A percentile compares a stretch with the other conserved stretches of the same genome.
These are phyloP conservation scores for Acanthamoeba lenticulata DNA, from an alignment of 208 protist genomes.

Conservation along the genomic window DNA sequence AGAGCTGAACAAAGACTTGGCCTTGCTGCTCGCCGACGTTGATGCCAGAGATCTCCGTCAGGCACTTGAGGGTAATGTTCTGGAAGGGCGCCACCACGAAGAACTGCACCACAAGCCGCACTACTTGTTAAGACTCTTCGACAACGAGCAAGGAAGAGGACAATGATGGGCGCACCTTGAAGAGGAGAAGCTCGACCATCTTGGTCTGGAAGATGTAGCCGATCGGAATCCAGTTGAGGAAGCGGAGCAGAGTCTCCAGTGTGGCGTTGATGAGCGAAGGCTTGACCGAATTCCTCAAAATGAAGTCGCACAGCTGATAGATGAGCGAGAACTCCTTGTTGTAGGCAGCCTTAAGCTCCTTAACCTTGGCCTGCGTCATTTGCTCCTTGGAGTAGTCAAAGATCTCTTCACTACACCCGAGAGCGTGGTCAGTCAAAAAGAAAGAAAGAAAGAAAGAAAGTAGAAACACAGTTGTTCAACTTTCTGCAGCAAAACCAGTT, in stretches of 20 bases:
- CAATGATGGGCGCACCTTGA: slow-evolving; percentile 79
- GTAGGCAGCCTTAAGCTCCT: slow-evolving; percentile 95
- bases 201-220: slow-evolving; percentile 94
- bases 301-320: slow-evolving; percentile 93
- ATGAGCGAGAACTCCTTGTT: slow-evolving; percentile 95
- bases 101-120: slow-evolving; percentile 80
- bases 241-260: slow-evolving; percentile 89
- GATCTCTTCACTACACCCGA: slow-evolving; percentile 92
- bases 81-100: slow-evolving; percentile 83
- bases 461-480: not conserved
- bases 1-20: slow-evolving; percentile 84
- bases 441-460: slow-evolving; percentile 31
- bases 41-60: slow-evolving; percentile 91
- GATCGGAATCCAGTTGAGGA: slow-evolving; percentile 92
- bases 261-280: slow-evolving; percentile 83
- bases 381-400: slow-evolving; percentile 97
- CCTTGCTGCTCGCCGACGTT: slow-evolving; percentile 73
- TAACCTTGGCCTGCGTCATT: slow-evolving; percentile 95
- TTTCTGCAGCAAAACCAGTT: not conserved
- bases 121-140: not conserved
- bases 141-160: not conserved
- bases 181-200: slow-evolving; percentile 87
- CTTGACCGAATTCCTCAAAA: slow-evolving; percentile 82
- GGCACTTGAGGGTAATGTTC: slow-evolving; percentile 89
- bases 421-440: not conserved